phyloP scores from a whole-genome alignment of 1,139 yeast species.

The Blastobotrys apis region DNA sequence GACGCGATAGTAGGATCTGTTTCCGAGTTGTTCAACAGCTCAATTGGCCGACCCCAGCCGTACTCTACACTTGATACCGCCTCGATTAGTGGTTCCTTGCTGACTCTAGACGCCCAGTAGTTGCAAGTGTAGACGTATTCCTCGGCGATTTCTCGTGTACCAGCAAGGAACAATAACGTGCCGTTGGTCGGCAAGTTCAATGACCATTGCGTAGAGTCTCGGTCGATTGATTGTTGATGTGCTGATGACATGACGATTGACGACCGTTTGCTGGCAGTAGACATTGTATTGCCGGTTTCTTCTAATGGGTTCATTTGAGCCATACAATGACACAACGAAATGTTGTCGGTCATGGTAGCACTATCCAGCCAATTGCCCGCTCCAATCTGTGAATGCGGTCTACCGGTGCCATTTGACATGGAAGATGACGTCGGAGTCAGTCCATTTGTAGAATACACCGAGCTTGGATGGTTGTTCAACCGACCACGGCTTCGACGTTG shows the following conservation, averaged over 20 bases:
- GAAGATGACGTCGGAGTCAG: constrained; percentile 3
- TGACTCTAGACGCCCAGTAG: constrained; percentile 85
- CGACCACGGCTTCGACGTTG: constrained; percentile 51
- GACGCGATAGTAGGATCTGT: constrained; percentile 16
- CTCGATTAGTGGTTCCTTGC: constrained; percentile 65
- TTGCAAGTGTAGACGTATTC: constrained; percentile 76
- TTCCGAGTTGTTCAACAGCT: constrained; percentile 14
- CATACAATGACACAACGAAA: constrained; percentile 33
- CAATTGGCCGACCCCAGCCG: constrained; percentile 59
- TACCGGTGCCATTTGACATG: neutral
- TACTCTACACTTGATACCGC: constrained; percentile 71
- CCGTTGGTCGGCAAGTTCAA: constrained; percentile 37
- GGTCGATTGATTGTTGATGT: neutral
- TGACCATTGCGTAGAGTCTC: constrained; percentile 30
- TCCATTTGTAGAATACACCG: neutral
- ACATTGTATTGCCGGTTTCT: constrained; percentile 11
- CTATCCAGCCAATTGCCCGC: constrained; percentile 62
- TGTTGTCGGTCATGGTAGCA: constrained; percentile 33
- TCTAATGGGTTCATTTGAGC: constrained; percentile 30
- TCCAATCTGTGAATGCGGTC: constrained; percentile 38
- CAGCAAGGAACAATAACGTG: constrained; percentile 43
- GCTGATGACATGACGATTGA: constrained; percentile 12
- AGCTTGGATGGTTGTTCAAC: constrained; percentile 39
- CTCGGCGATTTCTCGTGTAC: constrained; percentile 62
- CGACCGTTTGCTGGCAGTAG: constrained; percentile 14